Evolutionary conservation across 2,329 filamentous ascomycete genomes (phyloP).

Genomic region (Lachnellula arida): DNA sequence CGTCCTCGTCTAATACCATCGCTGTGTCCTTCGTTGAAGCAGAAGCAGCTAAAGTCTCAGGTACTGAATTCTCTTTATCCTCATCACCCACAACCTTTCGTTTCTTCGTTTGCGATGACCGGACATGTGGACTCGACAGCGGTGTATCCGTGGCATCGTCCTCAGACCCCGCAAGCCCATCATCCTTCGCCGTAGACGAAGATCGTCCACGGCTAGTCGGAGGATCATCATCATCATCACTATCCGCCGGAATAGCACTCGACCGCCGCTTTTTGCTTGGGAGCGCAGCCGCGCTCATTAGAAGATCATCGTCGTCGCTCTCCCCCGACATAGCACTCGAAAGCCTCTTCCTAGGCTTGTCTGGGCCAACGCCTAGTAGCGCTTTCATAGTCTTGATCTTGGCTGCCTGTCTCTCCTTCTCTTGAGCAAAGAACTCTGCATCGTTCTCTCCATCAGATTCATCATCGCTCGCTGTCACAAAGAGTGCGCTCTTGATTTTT

Average conservation of each 20-base stretch:
- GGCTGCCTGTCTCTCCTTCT: conserved; percentile 53
- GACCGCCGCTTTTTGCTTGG: conserved; percentile 21
- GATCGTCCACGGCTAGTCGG: conserved; percentile 24
- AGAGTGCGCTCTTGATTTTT: conserved; percentile 80
- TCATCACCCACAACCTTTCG: conserved; percentile 33
- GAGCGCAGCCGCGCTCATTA: conserved; percentile 10
- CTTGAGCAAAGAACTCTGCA: conserved; percentile 72
- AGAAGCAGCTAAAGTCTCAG: conserved; percentile 21
- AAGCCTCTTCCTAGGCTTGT: conserved; percentile 16
- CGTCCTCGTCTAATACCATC: conserved; percentile 29
- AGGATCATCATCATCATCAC: conserved; percentile 28
- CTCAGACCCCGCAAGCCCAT: conserved; percentile 30
- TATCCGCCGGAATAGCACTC: conserved; percentile 22
- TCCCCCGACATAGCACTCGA: conserved; percentile 17
- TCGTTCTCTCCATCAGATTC: conserved; percentile 77
- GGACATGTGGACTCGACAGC: conserved; percentile 35
- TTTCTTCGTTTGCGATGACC: conserved; percentile 35
- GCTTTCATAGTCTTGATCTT: conserved; percentile 29
- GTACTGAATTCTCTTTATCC: conserved; percentile 13
- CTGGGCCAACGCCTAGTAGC: conserved; percentile 22
- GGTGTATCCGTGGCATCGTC: conserved; percentile 36
- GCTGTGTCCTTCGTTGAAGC: conserved; percentile 19
- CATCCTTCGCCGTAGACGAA: conserved; percentile 21
- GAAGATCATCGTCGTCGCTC: conserved; percentile 27
- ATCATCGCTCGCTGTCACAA: conserved; percentile 80